Conservation (phyloP, 495 filamentous ascomycete genomes). For the Usnea hakonensis region DNA sequence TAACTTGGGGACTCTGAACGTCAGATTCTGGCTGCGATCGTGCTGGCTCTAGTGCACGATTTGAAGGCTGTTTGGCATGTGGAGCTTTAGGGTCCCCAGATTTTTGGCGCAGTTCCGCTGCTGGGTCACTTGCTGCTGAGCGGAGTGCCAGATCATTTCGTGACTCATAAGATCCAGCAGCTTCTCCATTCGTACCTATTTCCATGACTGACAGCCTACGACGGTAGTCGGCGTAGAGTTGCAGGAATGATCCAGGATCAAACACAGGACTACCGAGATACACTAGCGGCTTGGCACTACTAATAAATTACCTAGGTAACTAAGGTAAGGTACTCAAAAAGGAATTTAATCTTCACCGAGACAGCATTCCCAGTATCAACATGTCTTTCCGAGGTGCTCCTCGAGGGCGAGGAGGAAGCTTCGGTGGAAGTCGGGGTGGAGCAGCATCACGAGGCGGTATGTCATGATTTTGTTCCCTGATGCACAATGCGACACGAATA, state of each 20-base stretch:
- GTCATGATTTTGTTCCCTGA: background rate
- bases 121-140: conserved; percentile 16
- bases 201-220: conserved; percentile 8
- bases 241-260: background rate
- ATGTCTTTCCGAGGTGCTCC: conserved; percentile 48
- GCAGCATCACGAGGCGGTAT: conserved; percentile 37
- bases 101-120: conserved; percentile 11
- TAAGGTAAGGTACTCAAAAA: background rate
- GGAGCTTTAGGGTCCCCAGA: conserved; percentile 5
- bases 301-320: background rate
- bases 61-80: conserved; percentile 9
- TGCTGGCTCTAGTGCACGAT: background rate
- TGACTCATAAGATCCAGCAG: conserved; percentile 17
- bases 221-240: background rate
- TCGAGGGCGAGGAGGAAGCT: conserved; percentile 37
- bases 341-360: conserved; percentile 22
- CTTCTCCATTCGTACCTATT: conserved; percentile 6
- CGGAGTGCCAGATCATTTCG: conserved; percentile 16
- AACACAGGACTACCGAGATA: background rate
- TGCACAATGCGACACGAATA: background rate
- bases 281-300: conserved; percentile 1
- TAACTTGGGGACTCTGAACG: background rate
- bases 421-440: conserved; percentile 44
- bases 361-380: conserved; percentile 18
- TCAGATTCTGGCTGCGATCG: background rate